Evolutionary conservation across 495 filamentous ascomycete genomes (phyloP), one percentile per base, ranked within the genome.

Genomic region (Lophium mytilinum): DNA sequence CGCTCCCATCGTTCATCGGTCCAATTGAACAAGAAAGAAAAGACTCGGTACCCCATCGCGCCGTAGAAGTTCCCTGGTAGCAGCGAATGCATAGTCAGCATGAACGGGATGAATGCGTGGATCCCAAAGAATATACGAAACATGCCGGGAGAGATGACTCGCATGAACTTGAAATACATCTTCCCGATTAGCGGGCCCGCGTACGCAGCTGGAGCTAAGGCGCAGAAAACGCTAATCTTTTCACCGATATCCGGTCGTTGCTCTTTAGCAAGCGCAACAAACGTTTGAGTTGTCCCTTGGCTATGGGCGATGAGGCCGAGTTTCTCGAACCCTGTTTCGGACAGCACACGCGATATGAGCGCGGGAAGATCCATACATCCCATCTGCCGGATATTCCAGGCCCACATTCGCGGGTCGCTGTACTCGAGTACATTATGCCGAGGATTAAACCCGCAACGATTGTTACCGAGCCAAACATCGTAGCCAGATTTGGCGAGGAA

Each of bases 391-490:
- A 96, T 94, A 64, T 95, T 95, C 92, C 92, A 97, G 10, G 85
- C 80, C 92, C 92, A 97, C 90, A 97, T 95, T 17, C 91, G 81
- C 6, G 92, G 92, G 65, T 97, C 92, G 15, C 73, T 73, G 56
- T 84, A 80, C 1, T 76, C 74, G 43, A 97, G 75, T 11, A 83
- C 73, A 0, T 78, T 80, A 63, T 97, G 92, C 58, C 82, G 76
- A 2, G 92, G 90, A 0, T 78, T 66, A 67, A 92, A 86, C 11
- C 91, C 93, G 67, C 93, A 96, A 19, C 92, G 83, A 66, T 95
- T 96, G 69, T 96, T 95, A 7, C 93, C 92, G 4, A 96, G 78
- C 91, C 91, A 97, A 50, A 97, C 89, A 68, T 97, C 92, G 71
- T 88, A 96, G n/a, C 92, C 92, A 0, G 79, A 84, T 68, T 95